Base-by-base conservation (phyloP, 257 asterid species). In the Solanum dulcamara region DNA sequence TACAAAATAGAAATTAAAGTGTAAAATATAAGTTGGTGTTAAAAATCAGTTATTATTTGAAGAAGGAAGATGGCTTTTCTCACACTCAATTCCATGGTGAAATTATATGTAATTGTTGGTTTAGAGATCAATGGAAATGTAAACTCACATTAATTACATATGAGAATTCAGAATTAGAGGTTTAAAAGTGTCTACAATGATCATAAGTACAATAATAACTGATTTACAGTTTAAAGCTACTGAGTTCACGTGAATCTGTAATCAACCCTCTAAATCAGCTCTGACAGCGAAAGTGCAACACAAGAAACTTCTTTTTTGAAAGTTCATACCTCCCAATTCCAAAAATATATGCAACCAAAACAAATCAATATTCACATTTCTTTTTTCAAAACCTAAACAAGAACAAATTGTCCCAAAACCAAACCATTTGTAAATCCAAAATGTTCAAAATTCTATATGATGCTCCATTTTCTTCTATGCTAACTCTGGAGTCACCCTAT, bases 401-500 rank as follows among this genome's bases (percentile, higher is more conserved):
- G 44, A 32, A 32, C 44, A 2, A 32, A 32, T 15, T 67, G 26
- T 67, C 24, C 75, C 44, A 32, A 67, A 32, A 67, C 8, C 11
- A 67, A 32, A 67, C 15, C 14, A 32, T 33, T 67, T 33, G 15
- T 68, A 68, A 22, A 9, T 37, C 30, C 48, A 70, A 70, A 30
- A 4, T 35, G 79, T 2, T 68, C 38, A 48, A n/a, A n/a, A 48
- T 33, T 14, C 55, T 33, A 48, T 22, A 18, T 71, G 80, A 71
- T 22, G 20, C 30, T 38, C 4, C 0, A 37, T 9, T 38, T n/a
- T 72, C 33, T 40, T 38, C 81, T 72, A 72, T 38, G 33, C 55
- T 12, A 72, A 72, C 35, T 72, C 55, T 38, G 81, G 81, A 72
- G 17, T 40, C 35, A 92, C 88, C 84, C 94, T 91, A n/a, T 87